Evolutionary conservation across 371 early-diverging fungal genomes (phyloP).

Genomic region (Batrachochytrium dendrobatidis): DNA sequence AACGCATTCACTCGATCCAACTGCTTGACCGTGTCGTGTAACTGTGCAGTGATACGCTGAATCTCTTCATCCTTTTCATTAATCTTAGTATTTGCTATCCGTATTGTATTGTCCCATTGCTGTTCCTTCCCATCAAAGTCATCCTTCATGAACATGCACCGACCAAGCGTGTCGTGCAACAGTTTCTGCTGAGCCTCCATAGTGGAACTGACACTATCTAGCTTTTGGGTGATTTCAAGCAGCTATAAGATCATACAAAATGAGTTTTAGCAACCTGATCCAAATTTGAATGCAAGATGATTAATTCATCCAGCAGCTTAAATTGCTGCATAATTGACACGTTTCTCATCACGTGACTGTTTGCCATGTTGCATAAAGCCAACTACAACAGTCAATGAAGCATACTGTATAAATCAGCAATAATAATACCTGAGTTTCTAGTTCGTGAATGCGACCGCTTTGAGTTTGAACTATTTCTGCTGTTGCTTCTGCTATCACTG

Average conservation of each 20-base stretch:
- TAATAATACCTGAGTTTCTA: too few species aligned
- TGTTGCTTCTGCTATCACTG: conserved; percentile 1
- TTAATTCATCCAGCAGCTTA: too few species aligned
- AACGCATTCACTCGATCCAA: conserved; percentile 12
- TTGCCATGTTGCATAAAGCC: too few species aligned
- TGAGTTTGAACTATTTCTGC: too few species aligned
- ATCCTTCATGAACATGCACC: not conserved
- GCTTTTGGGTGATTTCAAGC: not conserved
- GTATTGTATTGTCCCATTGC: not conserved
- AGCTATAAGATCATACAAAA: not conserved
- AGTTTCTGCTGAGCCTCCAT: conserved; percentile 2
- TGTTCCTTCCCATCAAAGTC: not conserved
- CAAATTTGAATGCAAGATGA: too few species aligned
- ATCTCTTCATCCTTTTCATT: not conserved
- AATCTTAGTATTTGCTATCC: not conserved
- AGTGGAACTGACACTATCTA: not conserved
- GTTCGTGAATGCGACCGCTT: too few species aligned
- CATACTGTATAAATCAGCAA: too few species aligned
- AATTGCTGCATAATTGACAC: too few species aligned
- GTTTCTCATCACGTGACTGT: too few species aligned
- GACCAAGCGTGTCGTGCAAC: not conserved
- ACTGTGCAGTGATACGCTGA: not conserved
- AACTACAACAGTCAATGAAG: too few species aligned
- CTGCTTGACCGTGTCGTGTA: conserved; percentile 9
- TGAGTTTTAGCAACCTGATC: too few species aligned